Conservation (phyloP, 2,329 filamentous ascomycete species). For the Orbilia ellipsospora region DNA sequence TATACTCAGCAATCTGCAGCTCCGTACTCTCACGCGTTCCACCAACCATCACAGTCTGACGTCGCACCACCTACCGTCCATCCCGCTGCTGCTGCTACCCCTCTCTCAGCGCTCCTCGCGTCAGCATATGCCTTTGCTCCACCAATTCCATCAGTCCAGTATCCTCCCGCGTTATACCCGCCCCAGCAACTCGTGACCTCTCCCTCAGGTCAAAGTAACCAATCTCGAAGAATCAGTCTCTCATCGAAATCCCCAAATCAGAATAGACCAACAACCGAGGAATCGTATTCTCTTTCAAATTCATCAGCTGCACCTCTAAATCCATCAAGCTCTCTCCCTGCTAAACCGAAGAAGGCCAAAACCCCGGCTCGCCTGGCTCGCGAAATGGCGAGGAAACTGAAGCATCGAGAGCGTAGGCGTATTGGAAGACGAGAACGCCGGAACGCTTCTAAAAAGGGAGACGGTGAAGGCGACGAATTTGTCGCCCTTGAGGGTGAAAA, state of each 20-base stretch:
- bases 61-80: not conserved
- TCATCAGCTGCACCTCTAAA: not conserved
- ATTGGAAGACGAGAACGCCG: constrained; percentile 46
- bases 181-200: not conserved
- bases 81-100: not conserved
- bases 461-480: constrained; percentile 27
- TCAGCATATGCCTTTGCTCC: constrained; percentile 24
- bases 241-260: constrained; percentile 19
- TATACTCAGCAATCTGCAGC: not conserved
- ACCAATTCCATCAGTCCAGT: constrained; percentile 13
- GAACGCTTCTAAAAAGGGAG: constrained; percentile 39
- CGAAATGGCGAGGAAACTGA: constrained; percentile 49
- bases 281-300: constrained; percentile 5
- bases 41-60: constrained; percentile 15
- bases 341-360: constrained; percentile 52
- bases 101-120: not conserved
- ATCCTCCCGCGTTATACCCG: constrained; percentile 7
- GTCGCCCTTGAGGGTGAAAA: constrained; percentile 24
- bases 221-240: constrained; percentile 10
- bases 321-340: constrained; percentile 25
- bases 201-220: not conserved
- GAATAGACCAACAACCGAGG: not conserved
- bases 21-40: constrained; percentile 14
- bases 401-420: constrained; percentile 47
- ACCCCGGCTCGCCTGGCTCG: constrained; percentile 48